Evolutionary conservation across 257 asterid genomes (phyloP).

Genomic region (Ophiorrhiza pumila): DNA sequence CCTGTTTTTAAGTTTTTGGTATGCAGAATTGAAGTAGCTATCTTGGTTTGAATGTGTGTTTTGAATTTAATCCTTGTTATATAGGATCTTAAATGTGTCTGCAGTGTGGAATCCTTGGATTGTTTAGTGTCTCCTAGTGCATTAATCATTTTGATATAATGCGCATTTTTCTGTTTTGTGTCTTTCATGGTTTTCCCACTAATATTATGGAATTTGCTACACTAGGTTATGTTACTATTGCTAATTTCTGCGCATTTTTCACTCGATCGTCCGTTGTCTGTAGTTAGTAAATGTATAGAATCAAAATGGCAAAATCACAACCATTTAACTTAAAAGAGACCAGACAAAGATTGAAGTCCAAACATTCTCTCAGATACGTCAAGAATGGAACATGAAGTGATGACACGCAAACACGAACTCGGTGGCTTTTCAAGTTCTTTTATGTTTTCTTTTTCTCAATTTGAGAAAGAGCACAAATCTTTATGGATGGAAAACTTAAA

Average conservation of each 20-base stretch:
- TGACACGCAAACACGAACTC: background rate
- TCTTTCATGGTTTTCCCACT: too few relatives aligned
- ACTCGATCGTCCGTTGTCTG: too few relatives aligned
- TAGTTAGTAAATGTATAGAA: too few relatives aligned
- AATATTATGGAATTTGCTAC: too few relatives aligned
- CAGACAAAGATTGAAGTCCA: background rate
- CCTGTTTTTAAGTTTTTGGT: background rate
- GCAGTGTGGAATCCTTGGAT: background rate
- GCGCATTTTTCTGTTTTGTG: background rate
- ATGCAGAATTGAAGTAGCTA: background rate
- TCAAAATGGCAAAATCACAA: too few relatives aligned
- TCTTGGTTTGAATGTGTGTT: constrained; percentile 1
- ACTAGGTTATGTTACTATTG: background rate
- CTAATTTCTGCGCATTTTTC: too few relatives aligned
- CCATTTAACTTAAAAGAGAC: too few relatives aligned
- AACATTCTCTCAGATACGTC: constrained; percentile 1
- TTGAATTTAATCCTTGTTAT: background rate
- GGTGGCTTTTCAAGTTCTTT: constrained; percentile 6
- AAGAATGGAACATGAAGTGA: background rate
- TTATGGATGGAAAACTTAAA: constrained; percentile 7
- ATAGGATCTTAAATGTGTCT: background rate
- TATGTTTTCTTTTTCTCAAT: background rate
- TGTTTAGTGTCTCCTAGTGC: background rate
- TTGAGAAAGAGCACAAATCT: background rate
- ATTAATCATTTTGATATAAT: background rate